Conservation (phyloP, 257 asterid species). For the Mentha longifolia region DNA sequence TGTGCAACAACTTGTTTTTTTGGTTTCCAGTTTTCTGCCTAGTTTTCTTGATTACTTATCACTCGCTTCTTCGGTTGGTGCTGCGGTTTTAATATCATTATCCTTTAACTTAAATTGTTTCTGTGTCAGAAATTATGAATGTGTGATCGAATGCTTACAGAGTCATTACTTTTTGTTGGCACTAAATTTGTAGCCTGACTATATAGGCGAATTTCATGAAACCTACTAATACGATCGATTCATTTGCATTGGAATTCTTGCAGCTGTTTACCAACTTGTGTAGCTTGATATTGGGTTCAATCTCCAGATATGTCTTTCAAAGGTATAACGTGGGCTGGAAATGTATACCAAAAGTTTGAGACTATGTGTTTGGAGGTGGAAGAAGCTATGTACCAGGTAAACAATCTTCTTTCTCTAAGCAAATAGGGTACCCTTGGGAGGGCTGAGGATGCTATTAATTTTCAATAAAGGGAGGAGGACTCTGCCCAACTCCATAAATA, state of each 20-base stretch:
- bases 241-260: slow-evolving; percentile 12
- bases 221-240: background rate
- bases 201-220: background rate
- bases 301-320: slow-evolving; percentile 59
- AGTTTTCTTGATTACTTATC: slow-evolving; percentile 12
- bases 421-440: background rate
- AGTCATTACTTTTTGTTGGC: background rate
- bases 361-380: slow-evolving; percentile 86
- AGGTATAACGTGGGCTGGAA: slow-evolving; percentile 81
- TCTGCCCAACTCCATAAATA: background rate
- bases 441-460: background rate
- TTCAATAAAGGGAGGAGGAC: background rate
- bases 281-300: slow-evolving; percentile 6
- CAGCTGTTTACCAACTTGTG: slow-evolving; percentile 20
- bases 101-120: background rate
- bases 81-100: background rate
- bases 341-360: slow-evolving; percentile 74
- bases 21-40: background rate
- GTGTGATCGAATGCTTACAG: background rate
- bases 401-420: slow-evolving; percentile 1
- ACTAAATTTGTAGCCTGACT: background rate
- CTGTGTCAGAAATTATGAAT: slow-evolving; percentile 3
- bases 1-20: background rate
- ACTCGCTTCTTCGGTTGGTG: background rate
- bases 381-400: slow-evolving; percentile 81